Percentiles rank a stretch among this genome's conserved stretches.
Evolutionary conservation across 2,329 filamentous ascomycete genomes (phyloP).

Genomic region (Diaporthe ampelina): DNA sequence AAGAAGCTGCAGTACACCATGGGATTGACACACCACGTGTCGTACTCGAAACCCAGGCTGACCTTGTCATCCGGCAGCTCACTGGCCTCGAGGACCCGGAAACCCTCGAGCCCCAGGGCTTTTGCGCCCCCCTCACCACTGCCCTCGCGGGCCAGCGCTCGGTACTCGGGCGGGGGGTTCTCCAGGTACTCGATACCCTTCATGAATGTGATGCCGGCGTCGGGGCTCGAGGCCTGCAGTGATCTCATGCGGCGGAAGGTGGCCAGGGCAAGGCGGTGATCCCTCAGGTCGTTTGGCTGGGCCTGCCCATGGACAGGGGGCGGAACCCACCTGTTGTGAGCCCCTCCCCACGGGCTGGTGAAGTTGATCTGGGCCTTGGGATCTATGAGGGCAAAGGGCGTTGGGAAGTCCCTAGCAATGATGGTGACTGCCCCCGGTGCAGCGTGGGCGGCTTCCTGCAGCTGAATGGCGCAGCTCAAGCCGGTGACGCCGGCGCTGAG

Average conservation of each 20-base stretch:
- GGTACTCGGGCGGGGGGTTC: conserved; percentile 57
- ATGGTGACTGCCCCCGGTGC: conserved; percentile 53
- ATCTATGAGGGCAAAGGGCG: conserved; percentile 61
- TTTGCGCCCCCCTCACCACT: conserved; percentile 42
- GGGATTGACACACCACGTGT: conserved; percentile 68
- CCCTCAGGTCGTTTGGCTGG: conserved; percentile 49
- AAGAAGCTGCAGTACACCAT: conserved; percentile 67
- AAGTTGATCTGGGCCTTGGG: conserved; percentile 61
- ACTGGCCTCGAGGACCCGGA: conserved; percentile 51
- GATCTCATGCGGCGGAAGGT: conserved; percentile 60
- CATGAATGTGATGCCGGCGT: conserved; percentile 63
- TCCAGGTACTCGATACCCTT: conserved; percentile 67
- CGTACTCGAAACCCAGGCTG: conserved; percentile 63
- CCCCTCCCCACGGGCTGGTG: conserved; percentile 70
- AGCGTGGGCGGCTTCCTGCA: conserved; percentile 56
- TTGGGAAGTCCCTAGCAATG: conserved; percentile 61
- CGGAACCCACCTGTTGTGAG: conserved; percentile 67
- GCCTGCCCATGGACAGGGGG: conserved; percentile 45
- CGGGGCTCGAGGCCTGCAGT: conserved; percentile 49
- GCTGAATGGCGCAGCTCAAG: conserved; percentile 61
- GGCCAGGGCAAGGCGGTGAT: conserved; percentile 58
- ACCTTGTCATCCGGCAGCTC: conserved; percentile 59
- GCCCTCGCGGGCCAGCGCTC: conserved; percentile 50
- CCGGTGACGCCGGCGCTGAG: conserved; percentile 65
- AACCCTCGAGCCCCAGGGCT: conserved; percentile 53